phyloP scores from a whole-genome alignment of 495 filamentous ascomycete genomes.

The Tricharina praecox region DNA sequence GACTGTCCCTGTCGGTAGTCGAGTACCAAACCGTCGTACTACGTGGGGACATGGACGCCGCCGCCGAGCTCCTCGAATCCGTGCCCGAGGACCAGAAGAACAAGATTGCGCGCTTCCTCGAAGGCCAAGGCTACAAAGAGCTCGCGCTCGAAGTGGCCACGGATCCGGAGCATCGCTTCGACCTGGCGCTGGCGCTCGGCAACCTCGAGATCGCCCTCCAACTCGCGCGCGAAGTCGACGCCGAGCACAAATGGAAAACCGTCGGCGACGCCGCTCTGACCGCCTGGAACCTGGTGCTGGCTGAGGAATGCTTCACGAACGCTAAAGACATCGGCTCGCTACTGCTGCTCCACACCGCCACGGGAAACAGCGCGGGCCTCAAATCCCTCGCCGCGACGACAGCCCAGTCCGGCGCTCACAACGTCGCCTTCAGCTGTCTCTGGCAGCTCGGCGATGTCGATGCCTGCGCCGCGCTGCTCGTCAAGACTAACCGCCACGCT shows the following conservation, averaged over 20 bases:
- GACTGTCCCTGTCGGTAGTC: slow-evolving; percentile 80
- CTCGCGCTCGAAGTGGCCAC: slow-evolving; percentile 90
- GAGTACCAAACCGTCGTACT: slow-evolving; percentile 96
- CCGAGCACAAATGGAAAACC: slow-evolving; percentile 94
- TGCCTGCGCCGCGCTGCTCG: slow-evolving; percentile 63
- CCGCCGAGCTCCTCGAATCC: slow-evolving; percentile 61
- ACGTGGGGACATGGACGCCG: slow-evolving; percentile 84
- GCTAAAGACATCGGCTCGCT: slow-evolving; percentile 82
- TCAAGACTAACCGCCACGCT: slow-evolving; percentile 56
- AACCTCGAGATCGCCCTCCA: slow-evolving; percentile 70
- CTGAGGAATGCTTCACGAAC: slow-evolving; percentile 78
- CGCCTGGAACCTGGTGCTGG: slow-evolving; percentile 72
- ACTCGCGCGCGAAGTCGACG: slow-evolving; percentile 65
- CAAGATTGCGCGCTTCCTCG: slow-evolving; percentile 94
- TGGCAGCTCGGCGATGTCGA: slow-evolving; percentile 77
- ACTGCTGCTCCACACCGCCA: slow-evolving; percentile 70
- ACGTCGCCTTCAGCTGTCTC: slow-evolving; percentile 76
- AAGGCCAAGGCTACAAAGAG: slow-evolving; percentile 93
- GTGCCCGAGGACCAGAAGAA: slow-evolving; percentile 85
- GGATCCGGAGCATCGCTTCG: slow-evolving; percentile 91
- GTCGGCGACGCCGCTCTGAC: slow-evolving; percentile 80
- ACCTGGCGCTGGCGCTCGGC: slow-evolving; percentile 68
- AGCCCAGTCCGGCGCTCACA: slow-evolving; percentile 58
- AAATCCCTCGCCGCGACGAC: slow-evolving; percentile 54
- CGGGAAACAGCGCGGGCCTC: slow-evolving; percentile 57